Evolutionary conservation across 164 flowering plant species (phyloP), one percentile per base, ranked within the genome.

Genomic region (Taxillus chinensis): DNA sequence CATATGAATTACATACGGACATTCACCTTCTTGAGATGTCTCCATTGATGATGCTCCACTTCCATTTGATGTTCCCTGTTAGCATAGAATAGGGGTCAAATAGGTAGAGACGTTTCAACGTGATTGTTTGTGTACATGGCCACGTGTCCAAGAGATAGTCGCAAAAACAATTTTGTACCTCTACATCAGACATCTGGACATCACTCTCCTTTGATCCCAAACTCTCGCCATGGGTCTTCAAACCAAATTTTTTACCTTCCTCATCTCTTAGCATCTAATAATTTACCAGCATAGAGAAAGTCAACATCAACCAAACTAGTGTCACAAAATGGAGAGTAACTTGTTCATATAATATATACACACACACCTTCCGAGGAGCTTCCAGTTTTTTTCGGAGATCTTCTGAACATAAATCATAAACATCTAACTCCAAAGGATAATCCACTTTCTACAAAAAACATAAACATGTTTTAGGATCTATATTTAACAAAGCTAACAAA

Each of bases 341-440:
- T 16, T 15, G 15, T 27, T 27, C 27, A 27, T 27, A 27, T 27
- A 27, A 27, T 27, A 27, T 27, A 27, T 27, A 27, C 2, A 27
- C 3, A 65, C 14, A 62, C 73, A 95, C 96, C 92, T 75, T 72
- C 45, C 99, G 93, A 70, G 99, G 99, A 72, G 71, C 81, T 70
- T 86, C 95, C 75, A 92, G 68, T 67, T 76, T 79, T 64, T 83
- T 77, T 41, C 81, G 80, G 52, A 92, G 93, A 53, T 86, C 92
- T 64, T 88, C 95, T 1, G 98, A 88, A 77, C 98, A 92, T 0
- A 92, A 60, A 79, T 92, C 98, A 78, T 71, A 87, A 66, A 90
- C 75, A 80, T 95, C 99, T 80, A 95, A 78, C 87, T 83, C 87
- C 79, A 91, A 65, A 6, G 99, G 99, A 62, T 87, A 95, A 75